Percentiles rank a stretch among this genome's conserved stretches.
phyloP scores from a whole-genome alignment of 2,329 filamentous ascomycete species.

The Cytospora schulzeri region DNA sequence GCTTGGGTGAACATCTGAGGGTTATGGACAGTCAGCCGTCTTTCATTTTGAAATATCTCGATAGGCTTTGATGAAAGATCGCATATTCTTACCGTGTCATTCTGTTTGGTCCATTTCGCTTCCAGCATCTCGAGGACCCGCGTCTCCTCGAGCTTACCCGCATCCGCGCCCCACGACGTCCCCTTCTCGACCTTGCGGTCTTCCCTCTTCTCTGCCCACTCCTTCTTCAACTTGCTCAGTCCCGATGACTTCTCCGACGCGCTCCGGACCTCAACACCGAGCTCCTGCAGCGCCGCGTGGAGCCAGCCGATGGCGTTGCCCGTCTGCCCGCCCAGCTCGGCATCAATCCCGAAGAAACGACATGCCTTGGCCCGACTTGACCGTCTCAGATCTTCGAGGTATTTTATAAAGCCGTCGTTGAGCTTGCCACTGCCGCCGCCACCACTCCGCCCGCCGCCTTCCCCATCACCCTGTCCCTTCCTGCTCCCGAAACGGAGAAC shows the following conservation, averaged over 20 bases:
- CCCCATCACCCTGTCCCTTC: slow-evolving; percentile 8
- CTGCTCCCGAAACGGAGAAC: slow-evolving; percentile 13
- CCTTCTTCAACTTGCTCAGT: slow-evolving; percentile 69
- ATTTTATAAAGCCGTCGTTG: slow-evolving; percentile 67
- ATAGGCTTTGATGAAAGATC: background rate
- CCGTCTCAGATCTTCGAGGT: slow-evolving; percentile 73
- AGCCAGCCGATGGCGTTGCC: slow-evolving; percentile 89
- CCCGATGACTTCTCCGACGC: slow-evolving; percentile 56
- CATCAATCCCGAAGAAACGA: slow-evolving; percentile 87
- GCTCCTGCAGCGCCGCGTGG: slow-evolving; percentile 71
- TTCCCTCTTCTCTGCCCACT: slow-evolving; percentile 75
- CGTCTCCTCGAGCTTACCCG: slow-evolving; percentile 80
- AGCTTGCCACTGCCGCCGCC: slow-evolving; percentile 51
- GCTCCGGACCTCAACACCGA: slow-evolving; percentile 63
- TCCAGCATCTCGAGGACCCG: slow-evolving; percentile 85
- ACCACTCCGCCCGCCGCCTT: background rate
- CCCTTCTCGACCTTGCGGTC: slow-evolving; percentile 78
- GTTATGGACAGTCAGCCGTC: slow-evolving; percentile 2
- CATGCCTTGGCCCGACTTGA: slow-evolving; percentile 83
- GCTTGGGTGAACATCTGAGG: slow-evolving; percentile 78
- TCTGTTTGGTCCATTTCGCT: slow-evolving; percentile 87
- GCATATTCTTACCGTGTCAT: slow-evolving; percentile 72
- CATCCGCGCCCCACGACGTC: slow-evolving; percentile 76
- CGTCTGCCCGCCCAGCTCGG: slow-evolving; percentile 78
- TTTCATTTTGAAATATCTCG: background rate